Conservation (phyloP, 441 rosid species). For the Omphalea diandra region DNA sequence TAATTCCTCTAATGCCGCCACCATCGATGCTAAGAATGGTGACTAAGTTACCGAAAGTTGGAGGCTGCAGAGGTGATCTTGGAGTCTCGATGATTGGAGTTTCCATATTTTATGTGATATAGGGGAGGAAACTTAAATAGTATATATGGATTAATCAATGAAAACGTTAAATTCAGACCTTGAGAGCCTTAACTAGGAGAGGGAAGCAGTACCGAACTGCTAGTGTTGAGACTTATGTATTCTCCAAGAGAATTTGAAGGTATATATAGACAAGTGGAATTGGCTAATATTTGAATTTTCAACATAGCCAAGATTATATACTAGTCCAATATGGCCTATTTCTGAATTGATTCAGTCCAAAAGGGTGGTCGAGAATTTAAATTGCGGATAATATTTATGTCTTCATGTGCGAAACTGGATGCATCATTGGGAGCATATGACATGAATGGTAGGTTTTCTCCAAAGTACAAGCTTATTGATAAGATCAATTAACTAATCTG, state of each 20-base stretch:
- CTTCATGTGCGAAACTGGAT: too few relatives aligned
- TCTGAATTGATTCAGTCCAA: too few relatives aligned
- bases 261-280: not conserved
- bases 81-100: constrained; percentile 21
- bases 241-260: not conserved
- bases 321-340: not conserved
- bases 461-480: not conserved
- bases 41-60: constrained; percentile 54
- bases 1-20: constrained; percentile 63
- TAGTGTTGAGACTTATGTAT: not conserved
- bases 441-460: not conserved
- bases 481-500: not conserved
- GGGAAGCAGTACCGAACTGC: too few relatives aligned
- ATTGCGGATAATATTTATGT: too few relatives aligned
- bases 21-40: constrained; percentile 70
- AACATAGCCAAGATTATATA: not conserved
- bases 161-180: not conserved
- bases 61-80: constrained; percentile 45
- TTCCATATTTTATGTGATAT: constrained; percentile 1
- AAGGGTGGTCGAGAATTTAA: too few relatives aligned
- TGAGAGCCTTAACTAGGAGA: not conserved
- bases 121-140: not conserved
- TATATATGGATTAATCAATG: not conserved
- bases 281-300: not conserved
- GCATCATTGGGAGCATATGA: too few relatives aligned